Evolutionary conservation across 257 asterid species (phyloP), one percentile per base, ranked within the genome.

Genomic region (Gentiana dahurica): DNA sequence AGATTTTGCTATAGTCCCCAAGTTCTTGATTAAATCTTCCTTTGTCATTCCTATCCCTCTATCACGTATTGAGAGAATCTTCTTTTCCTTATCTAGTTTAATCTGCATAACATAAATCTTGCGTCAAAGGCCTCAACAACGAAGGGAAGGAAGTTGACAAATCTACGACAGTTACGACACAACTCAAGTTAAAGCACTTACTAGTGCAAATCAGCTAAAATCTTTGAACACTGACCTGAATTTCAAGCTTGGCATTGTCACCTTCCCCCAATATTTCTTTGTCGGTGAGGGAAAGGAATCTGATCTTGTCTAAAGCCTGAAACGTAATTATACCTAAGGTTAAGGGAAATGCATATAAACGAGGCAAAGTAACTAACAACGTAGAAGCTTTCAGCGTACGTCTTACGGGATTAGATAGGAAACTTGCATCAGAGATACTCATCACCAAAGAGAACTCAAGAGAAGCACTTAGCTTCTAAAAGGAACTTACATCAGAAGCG

Each of bases 1-100:
- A 62, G 98, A 91, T 55, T 91, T 91, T 37, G 98, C 98, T 51
- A 91, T 91, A 60, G 98, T 91, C 44, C 98, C 98, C 94, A 91
- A 74, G 64, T 87, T 87, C 85, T 91, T 91, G 59, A 86, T 78
- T 71, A 91, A 71, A 67, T 91, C 98, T 64, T 91, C 98, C 73
- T 91, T 91, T 35, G 98, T 91, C 98, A 91, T 87, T 58, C 98
- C 97, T 36, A 91, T 81, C 64, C 97, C 98, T 75, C 94, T 73
- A 63, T 91, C 98, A 43, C 95, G 97, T 57, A 91, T 83, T 7
- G 85, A 83, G 38, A 91, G 84, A 61, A 83, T 83, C 77, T 83
- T 91, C 65, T 87, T 87, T 69, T 85, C 97, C 68, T 91, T 87
- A 75, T 87, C 98, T 70, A 91, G 69, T 62, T 79, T 83, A 75